These are phyloP conservation scores for Clavaria fumosa DNA, from an alignment of 768 basidiomycete genomes.

Conservation along the genomic window DNA sequence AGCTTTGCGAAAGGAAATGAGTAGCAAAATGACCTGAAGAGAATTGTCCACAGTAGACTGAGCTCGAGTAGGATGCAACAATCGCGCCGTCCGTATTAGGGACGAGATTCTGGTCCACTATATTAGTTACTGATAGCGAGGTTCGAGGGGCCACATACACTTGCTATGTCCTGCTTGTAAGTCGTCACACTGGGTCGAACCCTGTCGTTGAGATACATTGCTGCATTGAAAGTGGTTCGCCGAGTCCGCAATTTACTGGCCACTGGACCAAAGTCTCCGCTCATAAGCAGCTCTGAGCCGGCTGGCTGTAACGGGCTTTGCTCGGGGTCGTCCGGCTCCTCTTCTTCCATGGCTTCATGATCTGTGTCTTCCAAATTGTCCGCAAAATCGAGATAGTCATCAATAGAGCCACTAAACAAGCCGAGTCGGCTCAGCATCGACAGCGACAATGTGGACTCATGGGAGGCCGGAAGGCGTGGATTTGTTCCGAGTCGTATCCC, in stretches of 20 bases:
- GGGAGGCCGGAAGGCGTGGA: too few relatives aligned
- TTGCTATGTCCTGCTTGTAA: conserved; percentile 37
- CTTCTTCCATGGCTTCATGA: too few relatives aligned
- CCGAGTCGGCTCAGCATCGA: too few relatives aligned
- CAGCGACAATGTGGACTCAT: too few relatives aligned
- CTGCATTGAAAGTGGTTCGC: conserved; percentile 30
- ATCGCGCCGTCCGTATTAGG: conserved; percentile 73
- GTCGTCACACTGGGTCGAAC: conserved; percentile 18
- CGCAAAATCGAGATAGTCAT: too few relatives aligned
- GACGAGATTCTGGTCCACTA: conserved; percentile 49
- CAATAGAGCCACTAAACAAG: too few relatives aligned
- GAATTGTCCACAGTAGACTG: conserved; percentile 78
- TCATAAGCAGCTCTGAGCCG: conserved; percentile 49
- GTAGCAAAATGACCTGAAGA: conserved; percentile 37
- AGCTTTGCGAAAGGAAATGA: neutral
- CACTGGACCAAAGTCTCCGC: conserved; percentile 71
- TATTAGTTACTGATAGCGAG: too few relatives aligned
- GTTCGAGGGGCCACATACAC: conserved; percentile 28
- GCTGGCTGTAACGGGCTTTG: too few relatives aligned
- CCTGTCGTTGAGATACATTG: conserved; percentile 32
- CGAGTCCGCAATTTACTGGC: conserved; percentile 31
- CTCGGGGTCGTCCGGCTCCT: too few relatives aligned
- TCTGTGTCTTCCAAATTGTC: too few relatives aligned
- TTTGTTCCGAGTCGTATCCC: too few relatives aligned
- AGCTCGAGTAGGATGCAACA: conserved; percentile 55